Percentiles rank a stretch among this genome's conserved stretches.
Evolutionary conservation across 139 green algal genomes (phyloP).

Genomic region (Chlorella ohadii): DNA sequence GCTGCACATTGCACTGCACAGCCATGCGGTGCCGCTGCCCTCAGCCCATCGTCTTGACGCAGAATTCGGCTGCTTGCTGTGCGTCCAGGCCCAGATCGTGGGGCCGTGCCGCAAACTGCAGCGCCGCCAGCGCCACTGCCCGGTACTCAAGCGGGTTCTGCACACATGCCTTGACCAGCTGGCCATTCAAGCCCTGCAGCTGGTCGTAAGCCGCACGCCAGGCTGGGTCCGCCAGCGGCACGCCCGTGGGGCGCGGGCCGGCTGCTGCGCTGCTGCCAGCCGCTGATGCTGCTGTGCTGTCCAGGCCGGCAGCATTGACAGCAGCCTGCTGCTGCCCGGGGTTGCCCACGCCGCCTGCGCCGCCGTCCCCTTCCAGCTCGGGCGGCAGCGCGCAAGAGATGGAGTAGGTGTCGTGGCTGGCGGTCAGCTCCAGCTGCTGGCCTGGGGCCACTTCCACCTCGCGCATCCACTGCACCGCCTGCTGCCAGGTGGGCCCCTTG

Average conservation of each 20-base stretch:
- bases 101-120: conserved; percentile 63
- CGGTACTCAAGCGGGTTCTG: conserved; percentile 76
- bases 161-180: conserved; percentile 59
- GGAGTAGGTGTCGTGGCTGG: conserved; percentile 73
- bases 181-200: conserved; percentile 45
- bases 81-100: conserved; percentile 64
- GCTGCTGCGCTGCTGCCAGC: neutral
- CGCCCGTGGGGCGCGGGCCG: neutral
- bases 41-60: conserved; percentile 58
- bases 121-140: conserved; percentile 51
- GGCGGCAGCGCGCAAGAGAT: conserved; percentile 49
- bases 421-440: conserved; percentile 46
- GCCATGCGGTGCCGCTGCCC: too few species aligned
- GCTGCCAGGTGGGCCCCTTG: conserved; percentile 67
- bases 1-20: too few species aligned
- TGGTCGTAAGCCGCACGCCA: conserved; percentile 49
- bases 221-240: conserved; percentile 42
- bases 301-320: neutral
- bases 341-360: neutral
- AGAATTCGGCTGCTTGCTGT: conserved; percentile 62
- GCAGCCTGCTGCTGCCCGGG: neutral
- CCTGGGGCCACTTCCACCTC: conserved; percentile 58
- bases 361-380: neutral
- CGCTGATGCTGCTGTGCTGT: neutral
- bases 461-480: conserved; percentile 78